Base-by-base conservation (phyloP, 257 asterid genomes). In the Solanum phureja region DNA sequence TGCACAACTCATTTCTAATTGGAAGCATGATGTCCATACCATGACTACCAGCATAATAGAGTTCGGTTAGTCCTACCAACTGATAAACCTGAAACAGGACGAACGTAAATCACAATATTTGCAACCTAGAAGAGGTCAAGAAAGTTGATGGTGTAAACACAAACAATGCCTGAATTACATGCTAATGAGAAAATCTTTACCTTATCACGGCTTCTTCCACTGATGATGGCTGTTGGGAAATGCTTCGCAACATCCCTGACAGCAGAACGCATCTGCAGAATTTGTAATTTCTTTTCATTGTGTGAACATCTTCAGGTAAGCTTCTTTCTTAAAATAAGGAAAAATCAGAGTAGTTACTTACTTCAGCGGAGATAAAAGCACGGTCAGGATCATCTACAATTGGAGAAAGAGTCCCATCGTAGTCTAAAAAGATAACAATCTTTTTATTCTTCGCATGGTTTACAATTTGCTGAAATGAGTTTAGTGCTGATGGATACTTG, bases 201-300 rank as follows among this genome's bases (percentile, higher is more conserved):
- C 88, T 74, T 85, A 62, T 88, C 90, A 64, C 90, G 90, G 86
- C 86, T 88, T 86, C 90, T 85, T 40, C 90, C 90, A 77, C 90
- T 88, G 33, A 88, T 88, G 14, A 88, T 85, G 46, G 90, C 88
- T 37, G 90, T 88, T 29, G 90, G 90, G 40, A 84, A 85, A 21
- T 86, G 68, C 6, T 88, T 88, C 33, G 90, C 88, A 34, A 86
- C 88, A 58, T 77, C 72, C 40, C 29, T 88, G 38, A 88, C 90
- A 46, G 86, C 88, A 14, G 88, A 31, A n/a, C 88, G 88, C 88
- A 88, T 88, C 90, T 88, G 88, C 46, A 87, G 72, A 69, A 21
- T 19, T 24, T 27, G 29, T 71, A 37, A 44, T 79, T 14, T 79
- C 66, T 44, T 29, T 34, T 87, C 35, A 88, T 13, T 58, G 31